Percentiles rank a stretch among this genome's conserved stretches.
These are phyloP conservation scores for Limonium bicolor DNA, from an alignment of 148 eudicot genomes.

Conservation along the genomic window DNA sequence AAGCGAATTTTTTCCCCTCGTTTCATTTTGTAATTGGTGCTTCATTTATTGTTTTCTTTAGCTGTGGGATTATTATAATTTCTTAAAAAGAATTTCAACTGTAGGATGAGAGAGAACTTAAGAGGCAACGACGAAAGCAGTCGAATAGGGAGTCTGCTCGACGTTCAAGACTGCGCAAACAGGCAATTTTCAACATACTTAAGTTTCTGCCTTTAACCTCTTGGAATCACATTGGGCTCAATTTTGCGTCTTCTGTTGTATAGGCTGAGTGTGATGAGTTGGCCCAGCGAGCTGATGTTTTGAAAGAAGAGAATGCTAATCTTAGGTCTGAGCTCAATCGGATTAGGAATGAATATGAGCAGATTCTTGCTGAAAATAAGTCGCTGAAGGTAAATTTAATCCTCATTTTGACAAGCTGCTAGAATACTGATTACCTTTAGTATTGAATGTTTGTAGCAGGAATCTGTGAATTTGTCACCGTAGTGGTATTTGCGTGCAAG, in stretches of 20 bases:
- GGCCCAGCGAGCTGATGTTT: constrained; percentile 74
- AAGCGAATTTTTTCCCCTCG: too few relatives aligned
- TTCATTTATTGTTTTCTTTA: too few relatives aligned
- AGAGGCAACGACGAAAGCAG: constrained; percentile 93
- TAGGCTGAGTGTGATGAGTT: constrained; percentile 96
- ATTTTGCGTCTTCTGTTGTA: background rate
- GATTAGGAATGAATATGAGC: constrained; percentile 59
- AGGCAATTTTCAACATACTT: too few relatives aligned
- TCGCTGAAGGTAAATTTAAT: constrained; percentile 78
- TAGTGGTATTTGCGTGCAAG: too few relatives aligned
- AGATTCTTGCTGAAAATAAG: constrained; percentile 58
- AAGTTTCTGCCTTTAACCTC: constrained; percentile 1
- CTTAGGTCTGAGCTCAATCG: constrained; percentile 74
- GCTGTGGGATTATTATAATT: too few relatives aligned
- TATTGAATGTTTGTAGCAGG: too few relatives aligned
- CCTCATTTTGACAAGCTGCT: too few relatives aligned
- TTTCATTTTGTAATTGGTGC: too few relatives aligned
- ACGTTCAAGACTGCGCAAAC: constrained; percentile 88
- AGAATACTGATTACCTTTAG: too few relatives aligned
- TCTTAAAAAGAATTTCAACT: constrained; percentile 1
- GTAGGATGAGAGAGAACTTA: constrained; percentile 95
- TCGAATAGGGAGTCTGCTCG: constrained; percentile 98
- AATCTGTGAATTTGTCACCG: too few relatives aligned
- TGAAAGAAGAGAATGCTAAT: constrained; percentile 74
- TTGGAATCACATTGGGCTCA: background rate